phyloP scores from a whole-genome alignment of 768 basidiomycete genomes.

The Auricularia sp. region DNA sequence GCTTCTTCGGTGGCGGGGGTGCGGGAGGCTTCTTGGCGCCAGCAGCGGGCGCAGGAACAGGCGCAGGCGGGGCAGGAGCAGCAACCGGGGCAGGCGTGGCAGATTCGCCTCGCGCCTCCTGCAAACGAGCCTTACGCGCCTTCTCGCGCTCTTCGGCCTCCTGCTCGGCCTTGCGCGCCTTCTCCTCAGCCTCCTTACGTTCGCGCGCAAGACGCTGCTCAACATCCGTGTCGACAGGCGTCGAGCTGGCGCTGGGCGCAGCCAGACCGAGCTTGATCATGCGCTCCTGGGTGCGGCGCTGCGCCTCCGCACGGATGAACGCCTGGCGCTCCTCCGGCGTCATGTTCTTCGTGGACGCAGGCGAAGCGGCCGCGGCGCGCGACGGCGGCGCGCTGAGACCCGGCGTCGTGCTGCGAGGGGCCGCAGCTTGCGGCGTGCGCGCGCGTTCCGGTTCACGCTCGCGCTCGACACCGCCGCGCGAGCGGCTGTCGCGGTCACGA shows the following conservation, averaged over 20 bases:
- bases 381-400: slow-evolving; percentile 8
- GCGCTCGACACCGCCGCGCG: slow-evolving; percentile 10
- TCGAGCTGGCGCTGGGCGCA: slow-evolving; percentile 22
- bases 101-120: slow-evolving; percentile 53
- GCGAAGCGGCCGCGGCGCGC: slow-evolving; percentile 29
- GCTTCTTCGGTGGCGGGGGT: slow-evolving; percentile 30
- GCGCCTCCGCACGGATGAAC: slow-evolving; percentile 68
- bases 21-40: slow-evolving; percentile 32
- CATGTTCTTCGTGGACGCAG: slow-evolving; percentile 63
- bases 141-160: slow-evolving; percentile 74
- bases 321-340: slow-evolving; percentile 74
- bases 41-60: slow-evolving; percentile 17
- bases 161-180: slow-evolving; percentile 63
- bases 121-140: slow-evolving; percentile 60
- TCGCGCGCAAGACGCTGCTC: slow-evolving; percentile 80
- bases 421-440: slow-evolving; percentile 36
- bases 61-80: slow-evolving; percentile 18
- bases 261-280: slow-evolving; percentile 77
- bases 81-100: slow-evolving; percentile 19
- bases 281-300: slow-evolving; percentile 72
- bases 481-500: slow-evolving; percentile 7
- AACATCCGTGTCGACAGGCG: slow-evolving; percentile 61
- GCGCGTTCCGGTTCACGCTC: background rate
- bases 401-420: slow-evolving; percentile 37
- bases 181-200: slow-evolving; percentile 86